These are phyloP conservation scores for Malus hybrid DNA, from an alignment of 331 rosid genomes.

Conservation along the genomic window DNA sequence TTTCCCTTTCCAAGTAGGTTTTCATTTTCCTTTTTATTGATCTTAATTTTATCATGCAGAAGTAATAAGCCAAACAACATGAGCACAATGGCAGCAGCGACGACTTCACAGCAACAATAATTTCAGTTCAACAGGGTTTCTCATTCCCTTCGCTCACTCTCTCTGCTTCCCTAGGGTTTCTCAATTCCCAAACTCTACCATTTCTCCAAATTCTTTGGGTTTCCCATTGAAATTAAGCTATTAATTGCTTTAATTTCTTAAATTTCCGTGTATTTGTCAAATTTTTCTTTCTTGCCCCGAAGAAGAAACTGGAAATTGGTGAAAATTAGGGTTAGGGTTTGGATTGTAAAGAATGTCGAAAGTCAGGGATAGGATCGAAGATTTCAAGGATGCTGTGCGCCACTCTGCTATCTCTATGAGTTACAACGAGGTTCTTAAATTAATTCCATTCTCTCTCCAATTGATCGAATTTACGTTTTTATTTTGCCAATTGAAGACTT, in stretches of 20 bases:
- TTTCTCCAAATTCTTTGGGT: neutral
- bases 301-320: neutral
- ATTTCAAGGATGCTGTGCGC: constrained; percentile 84
- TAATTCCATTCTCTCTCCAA: neutral
- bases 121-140: neutral
- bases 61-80: no score
- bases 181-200: neutral
- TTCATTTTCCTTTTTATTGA: no score
- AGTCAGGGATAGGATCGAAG: constrained; percentile 78
- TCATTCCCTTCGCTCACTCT: no score
- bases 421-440: constrained; percentile 59
- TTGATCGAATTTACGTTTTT: neutral
- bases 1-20: no score
- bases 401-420: constrained; percentile 64
- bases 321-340: neutral
- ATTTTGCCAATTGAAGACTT: neutral
- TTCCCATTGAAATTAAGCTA: neutral
- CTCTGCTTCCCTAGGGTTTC: neutral
- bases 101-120: neutral
- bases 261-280: neutral
- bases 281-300: neutral
- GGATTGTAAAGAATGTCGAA: constrained; percentile 27
- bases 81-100: neutral
- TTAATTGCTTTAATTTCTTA: neutral
- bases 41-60: no score